Evolutionary conservation across 208 protist species (phyloP).

Genomic region (Leishmania lainsoni): DNA sequence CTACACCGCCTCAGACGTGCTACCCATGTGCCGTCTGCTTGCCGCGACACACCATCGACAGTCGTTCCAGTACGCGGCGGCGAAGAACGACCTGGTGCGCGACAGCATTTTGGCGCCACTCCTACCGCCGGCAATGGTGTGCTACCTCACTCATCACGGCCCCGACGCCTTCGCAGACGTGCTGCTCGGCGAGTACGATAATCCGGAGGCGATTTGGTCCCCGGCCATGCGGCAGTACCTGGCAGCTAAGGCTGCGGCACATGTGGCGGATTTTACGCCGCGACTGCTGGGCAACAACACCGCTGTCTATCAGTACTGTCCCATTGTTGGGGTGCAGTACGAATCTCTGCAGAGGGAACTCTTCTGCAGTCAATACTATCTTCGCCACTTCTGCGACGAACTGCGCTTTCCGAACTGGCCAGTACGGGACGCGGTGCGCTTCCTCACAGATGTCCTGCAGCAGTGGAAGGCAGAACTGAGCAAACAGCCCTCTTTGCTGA

Average conservation of each 20-base stretch:
- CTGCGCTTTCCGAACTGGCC: slow-evolving; percentile 92
- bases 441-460: slow-evolving; percentile 88
- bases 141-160: slow-evolving; percentile 91
- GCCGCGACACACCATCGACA: slow-evolving; percentile 87
- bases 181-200: slow-evolving; percentile 95
- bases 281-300: slow-evolving; percentile 90
- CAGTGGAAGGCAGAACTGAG: slow-evolving; percentile 88
- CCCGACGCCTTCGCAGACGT: slow-evolving; percentile 91
- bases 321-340: slow-evolving; percentile 91
- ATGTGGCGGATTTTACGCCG: slow-evolving; percentile 93
- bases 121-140: slow-evolving; percentile 95
- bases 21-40: slow-evolving; percentile 88
- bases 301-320: slow-evolving; percentile 93
- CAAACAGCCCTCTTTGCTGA: slow-evolving; percentile 82
- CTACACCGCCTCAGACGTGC: slow-evolving; percentile 94
- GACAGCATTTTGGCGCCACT: slow-evolving; percentile 85
- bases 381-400: slow-evolving; percentile 94
- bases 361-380: slow-evolving; percentile 95
- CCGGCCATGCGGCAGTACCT: slow-evolving; percentile 91
- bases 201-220: slow-evolving; percentile 95
- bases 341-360: slow-evolving; percentile 88
- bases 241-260: slow-evolving; percentile 89
- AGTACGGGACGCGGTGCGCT: slow-evolving; percentile 78
- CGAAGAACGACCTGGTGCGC: slow-evolving; percentile 57
- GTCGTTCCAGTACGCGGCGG: slow-evolving; percentile 64